A percentile compares a stretch with the other conserved stretches of the same genome.
phyloP scores from a whole-genome alignment of 2,329 filamentous ascomycete genomes.

The Sphaerulina populicola region DNA sequence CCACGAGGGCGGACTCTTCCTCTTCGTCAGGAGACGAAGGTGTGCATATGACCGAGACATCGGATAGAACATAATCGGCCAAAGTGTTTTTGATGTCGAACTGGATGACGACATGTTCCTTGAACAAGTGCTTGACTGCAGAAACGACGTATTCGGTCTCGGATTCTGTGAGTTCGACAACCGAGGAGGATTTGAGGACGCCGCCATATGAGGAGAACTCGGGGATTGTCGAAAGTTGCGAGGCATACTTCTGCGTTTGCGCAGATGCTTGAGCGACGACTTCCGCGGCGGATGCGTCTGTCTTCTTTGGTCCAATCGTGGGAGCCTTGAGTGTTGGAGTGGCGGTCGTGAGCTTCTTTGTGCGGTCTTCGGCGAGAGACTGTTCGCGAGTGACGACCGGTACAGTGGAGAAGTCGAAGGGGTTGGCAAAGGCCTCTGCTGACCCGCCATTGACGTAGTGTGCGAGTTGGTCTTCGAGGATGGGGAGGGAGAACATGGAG shows the following conservation, averaged over 20 bases:
- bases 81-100: slow-evolving; percentile 98
- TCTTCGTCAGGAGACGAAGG: slow-evolving; percentile 77
- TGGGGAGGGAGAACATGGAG: slow-evolving; percentile 87
- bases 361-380: slow-evolving; percentile 89
- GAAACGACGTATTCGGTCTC: slow-evolving; percentile 96
- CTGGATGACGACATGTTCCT: slow-evolving; percentile 89
- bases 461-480: slow-evolving; percentile 93
- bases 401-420: slow-evolving; percentile 86
- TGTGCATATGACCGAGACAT: slow-evolving; percentile 73
- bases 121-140: slow-evolving; percentile 95
- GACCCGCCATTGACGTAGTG: slow-evolving; percentile 94
- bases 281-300: slow-evolving; percentile 63
- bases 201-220: slow-evolving; percentile 84
- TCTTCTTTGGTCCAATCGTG: slow-evolving; percentile 67
- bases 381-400: slow-evolving; percentile 93
- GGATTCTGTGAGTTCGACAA: slow-evolving; percentile 86
- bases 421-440: slow-evolving; percentile 69
- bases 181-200: slow-evolving; percentile 80
- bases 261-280: slow-evolving; percentile 64
- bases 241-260: slow-evolving; percentile 76
- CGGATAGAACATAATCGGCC: slow-evolving; percentile 79
- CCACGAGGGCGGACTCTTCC: slow-evolving; percentile 68
- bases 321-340: slow-evolving; percentile 92
- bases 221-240: slow-evolving; percentile 79
- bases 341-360: slow-evolving; percentile 90